Base-by-base conservation (phyloP, 1,284 basidiomycete species). In the Leccinum fuscescens region DNA sequence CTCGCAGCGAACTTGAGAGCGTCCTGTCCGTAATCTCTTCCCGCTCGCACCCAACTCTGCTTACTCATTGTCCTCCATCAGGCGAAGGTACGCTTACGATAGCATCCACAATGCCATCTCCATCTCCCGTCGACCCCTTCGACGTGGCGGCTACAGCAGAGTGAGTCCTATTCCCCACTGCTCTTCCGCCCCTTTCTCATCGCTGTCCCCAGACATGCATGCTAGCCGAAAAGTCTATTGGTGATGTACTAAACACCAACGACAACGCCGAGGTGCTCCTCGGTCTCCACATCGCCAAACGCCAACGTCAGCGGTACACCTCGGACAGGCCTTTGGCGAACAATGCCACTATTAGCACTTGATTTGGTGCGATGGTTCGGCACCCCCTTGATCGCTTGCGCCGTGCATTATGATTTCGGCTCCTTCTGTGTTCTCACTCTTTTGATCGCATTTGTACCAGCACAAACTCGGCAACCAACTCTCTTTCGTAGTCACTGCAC, bases 71-170 rank as follows among this genome's bases (percentile, higher is more conserved):
- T 60, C 66, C 64, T 66, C 42, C 65, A 17, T 29, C 70, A 90
- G 88, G 63, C 79, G 83, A 62, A 79, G 90, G 67, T 92, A 92
- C 69, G 82, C 86, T 1, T 85, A 88, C 67, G 90, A 92, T 64
- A 83, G 85, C 8, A 89, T 92, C 60, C 90, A 92, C 72, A 92
- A 92, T 70, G 83, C 83, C 4, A 90, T 92, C 67, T 79, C 90
- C 7, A 80, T 80, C 60, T 86, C 86, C 63, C 84, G 88, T 49
- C 82, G 82, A 29, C 76, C 84, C 22, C 76, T 92, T 9, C 80
- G 86, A 64, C 78, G 81, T 3, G 89, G 89, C 31, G 89, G 89
- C 39, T 92, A 92, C 68, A 85, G 86, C 69, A 80, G 89, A 68
- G 89, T 91, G 69, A 71, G 86, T 82, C 50, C 12, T 53, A 11